Evolutionary conservation across 2,329 filamentous ascomycete species (phyloP), one percentile per base, ranked within the genome.

Genomic region (Fusarium pseudonygamai): DNA sequence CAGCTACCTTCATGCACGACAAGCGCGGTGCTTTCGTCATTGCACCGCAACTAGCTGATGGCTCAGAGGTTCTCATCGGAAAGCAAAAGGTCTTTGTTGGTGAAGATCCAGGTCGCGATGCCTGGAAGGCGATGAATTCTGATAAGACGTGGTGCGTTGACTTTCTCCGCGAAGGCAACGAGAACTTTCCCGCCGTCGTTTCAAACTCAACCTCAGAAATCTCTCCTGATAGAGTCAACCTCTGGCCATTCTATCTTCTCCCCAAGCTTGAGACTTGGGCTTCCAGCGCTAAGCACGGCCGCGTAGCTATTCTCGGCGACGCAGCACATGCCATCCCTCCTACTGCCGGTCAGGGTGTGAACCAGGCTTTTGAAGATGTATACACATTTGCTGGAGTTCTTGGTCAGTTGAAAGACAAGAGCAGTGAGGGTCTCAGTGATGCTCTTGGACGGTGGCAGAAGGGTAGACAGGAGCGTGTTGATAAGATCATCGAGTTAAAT

Each of bases 181-280:
- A 83, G 0, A 73, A 79, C 2, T 82, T 83, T 26, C 82, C 85
- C 1, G 74, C 80, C 0, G 77, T 82, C 3, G 83, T 84, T 1
- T 66, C 80, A 10, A 78, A 79, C 13, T 79, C 84, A 1, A 80
- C 82, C 0, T 77, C 75, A 1, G 45, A 71, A 0, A 80, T 84
- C 0, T 71, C 78, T 0, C 65, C 80, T 7, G 79, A 78, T 1
- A 77, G 68, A 5, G 79, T 87, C 56, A 85, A 84, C 56, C 75
- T 86, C 3, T 88, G 87, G 87, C 85, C 86, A 0, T 88, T 87
- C 43, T 85, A 85, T 63, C 76, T 83, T 5, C 80, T 88, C 3
- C 86, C 86, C 1, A 83, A 83, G 71, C 81, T 88, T 1, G 81
- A 83, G 4, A 78, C 74, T 0, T 88, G 87, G 86, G 73, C 75